Conservation (phyloP, 495 filamentous ascomycete species). For the Trichocladium antarcticum region DNA sequence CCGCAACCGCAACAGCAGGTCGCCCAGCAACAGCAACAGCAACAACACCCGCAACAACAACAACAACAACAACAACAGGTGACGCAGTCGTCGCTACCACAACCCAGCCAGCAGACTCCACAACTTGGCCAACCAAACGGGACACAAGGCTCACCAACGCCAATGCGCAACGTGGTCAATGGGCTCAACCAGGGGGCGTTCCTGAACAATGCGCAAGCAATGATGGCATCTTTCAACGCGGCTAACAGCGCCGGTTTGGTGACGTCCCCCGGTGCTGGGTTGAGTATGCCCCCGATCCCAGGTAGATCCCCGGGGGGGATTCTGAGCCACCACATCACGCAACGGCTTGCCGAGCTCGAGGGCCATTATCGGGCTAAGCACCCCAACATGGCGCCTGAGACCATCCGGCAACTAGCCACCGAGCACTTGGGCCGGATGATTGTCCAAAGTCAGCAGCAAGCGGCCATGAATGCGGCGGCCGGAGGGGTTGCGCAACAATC, state of each 20-base stretch:
- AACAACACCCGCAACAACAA: conserved; percentile 25
- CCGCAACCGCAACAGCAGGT: conserved; percentile 12
- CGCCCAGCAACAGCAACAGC: conserved; percentile 19
- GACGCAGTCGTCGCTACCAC: conserved; percentile 29
- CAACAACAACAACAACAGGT: conserved; percentile 25
- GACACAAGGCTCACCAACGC: conserved; percentile 29
- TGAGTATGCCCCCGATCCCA: conserved; percentile 29
- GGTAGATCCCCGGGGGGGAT: conserved; percentile 28
- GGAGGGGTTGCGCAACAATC: conserved; percentile 33
- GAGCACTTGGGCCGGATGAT: conserved; percentile 39
- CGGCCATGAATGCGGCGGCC: conserved; percentile 22
- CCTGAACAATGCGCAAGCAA: conserved; percentile 34
- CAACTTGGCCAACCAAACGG: conserved; percentile 27
- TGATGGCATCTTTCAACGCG: conserved; percentile 34
- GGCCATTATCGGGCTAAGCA: conserved; percentile 31
- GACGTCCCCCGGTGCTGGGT: conserved; percentile 27
- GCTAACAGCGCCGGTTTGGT: conserved; percentile 31
- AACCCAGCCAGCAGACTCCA: conserved; percentile 27
- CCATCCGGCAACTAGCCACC: conserved; percentile 49
- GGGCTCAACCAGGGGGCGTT: conserved; percentile 41
- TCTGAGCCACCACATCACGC: conserved; percentile 20
- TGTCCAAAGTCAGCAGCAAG: conserved; percentile 28
- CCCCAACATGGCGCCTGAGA: conserved; percentile 47
- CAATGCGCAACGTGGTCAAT: conserved; percentile 40
- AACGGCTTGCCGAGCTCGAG: conserved; percentile 28